A percentile compares a stretch with the other conserved stretches of the same genome.
Evolutionary conservation across 2,329 filamentous ascomycete genomes (phyloP).

Genomic region (Cryoendolithus antarcticus): DNA sequence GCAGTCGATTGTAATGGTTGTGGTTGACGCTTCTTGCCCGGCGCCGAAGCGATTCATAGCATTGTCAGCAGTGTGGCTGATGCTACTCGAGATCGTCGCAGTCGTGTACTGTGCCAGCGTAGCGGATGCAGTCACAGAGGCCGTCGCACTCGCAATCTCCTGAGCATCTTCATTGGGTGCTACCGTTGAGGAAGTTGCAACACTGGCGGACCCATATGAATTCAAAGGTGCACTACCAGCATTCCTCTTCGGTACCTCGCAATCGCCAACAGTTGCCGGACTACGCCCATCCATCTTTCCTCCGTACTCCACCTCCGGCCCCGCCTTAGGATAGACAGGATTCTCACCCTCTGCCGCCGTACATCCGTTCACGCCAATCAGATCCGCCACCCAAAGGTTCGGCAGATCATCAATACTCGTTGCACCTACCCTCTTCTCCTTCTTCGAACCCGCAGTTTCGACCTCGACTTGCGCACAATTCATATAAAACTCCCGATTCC

Average conservation of each 20-base stretch:
- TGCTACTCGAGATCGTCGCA: no score
- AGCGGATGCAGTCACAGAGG: no score
- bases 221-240: no score
- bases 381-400: constrained; percentile 32
- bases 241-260: no score
- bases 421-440: constrained; percentile 7
- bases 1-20: constrained; percentile 13
- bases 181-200: no score
- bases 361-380: constrained; percentile 29
- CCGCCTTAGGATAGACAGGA: constrained; percentile 30
- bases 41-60: no score
- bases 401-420: constrained; percentile 24
- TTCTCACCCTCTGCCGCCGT: constrained; percentile 25
- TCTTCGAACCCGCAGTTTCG: constrained; percentile 14
- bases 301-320: constrained; percentile 27
- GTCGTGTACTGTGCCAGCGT: no score
- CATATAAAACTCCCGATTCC: constrained; percentile 80
- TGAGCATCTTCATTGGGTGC: no score
- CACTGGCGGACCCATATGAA: no score
- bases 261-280: constrained; percentile 15
- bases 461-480: constrained; percentile 65
- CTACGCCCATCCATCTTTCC: constrained; percentile 20
- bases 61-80: no score
- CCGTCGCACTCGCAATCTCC: no score
- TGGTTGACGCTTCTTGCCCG: no score